Percentiles rank a stretch among this genome's conserved stretches.
Evolutionary conservation across 2,329 filamentous ascomycete species (phyloP).

Genomic region (Zopfia rhizophila): DNA sequence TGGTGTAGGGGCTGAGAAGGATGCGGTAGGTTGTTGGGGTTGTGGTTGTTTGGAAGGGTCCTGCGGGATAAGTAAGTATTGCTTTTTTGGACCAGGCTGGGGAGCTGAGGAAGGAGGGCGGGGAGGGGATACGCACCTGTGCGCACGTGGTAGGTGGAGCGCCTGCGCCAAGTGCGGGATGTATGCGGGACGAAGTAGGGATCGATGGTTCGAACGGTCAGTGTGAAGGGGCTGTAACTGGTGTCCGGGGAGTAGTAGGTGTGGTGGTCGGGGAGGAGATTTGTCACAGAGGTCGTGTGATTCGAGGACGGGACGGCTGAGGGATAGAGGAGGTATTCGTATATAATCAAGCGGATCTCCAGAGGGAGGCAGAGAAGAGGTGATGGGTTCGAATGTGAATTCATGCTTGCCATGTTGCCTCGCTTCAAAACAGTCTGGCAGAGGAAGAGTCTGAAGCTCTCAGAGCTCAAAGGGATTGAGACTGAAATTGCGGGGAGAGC

Average conservation of each 20-base stretch:
- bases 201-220: constrained; percentile 58
- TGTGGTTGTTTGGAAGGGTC: constrained; percentile 56
- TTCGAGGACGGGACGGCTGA: constrained; percentile 43
- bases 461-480: not conserved
- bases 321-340: constrained; percentile 55
- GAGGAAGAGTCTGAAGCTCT: too few relatives aligned
- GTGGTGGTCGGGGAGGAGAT: constrained; percentile 53
- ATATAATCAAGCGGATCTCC: constrained; percentile 60
- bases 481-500: constrained; percentile 1
- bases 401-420: constrained; percentile 16
- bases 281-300: constrained; percentile 43
- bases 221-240: constrained; percentile 44
- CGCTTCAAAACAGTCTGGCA: too few relatives aligned
- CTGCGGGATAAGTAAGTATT: constrained; percentile 35
- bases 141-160: constrained; percentile 52
- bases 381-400: constrained; percentile 7
- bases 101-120: constrained; percentile 2
- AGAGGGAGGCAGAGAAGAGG: constrained; percentile 57
- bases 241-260: constrained; percentile 51
- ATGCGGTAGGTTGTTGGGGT: constrained; percentile 67
- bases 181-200: constrained; percentile 44
- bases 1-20: constrained; percentile 56
- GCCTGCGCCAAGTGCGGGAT: constrained; percentile 39
- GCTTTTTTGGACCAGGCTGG: too few relatives aligned
- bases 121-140: constrained; percentile 38